phyloP scores from a whole-genome alignment of 495 filamentous ascomycete species.

The Pyrenula massariospora region DNA sequence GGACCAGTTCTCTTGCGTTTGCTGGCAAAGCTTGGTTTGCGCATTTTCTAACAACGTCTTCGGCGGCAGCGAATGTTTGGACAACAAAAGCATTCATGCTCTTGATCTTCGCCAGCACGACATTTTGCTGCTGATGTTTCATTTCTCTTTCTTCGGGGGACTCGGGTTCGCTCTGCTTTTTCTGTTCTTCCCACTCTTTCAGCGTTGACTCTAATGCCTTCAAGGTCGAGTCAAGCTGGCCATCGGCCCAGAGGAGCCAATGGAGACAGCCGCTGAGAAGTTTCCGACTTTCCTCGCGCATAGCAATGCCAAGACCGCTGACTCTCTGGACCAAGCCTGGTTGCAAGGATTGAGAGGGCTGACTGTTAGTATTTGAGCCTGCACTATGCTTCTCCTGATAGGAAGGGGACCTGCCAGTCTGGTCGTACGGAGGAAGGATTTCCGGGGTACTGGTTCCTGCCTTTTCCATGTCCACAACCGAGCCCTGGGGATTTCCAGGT shows the following conservation, averaged over 20 bases:
- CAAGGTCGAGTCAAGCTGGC: constrained; percentile 58
- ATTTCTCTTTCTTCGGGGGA: constrained; percentile 10
- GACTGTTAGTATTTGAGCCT: constrained; percentile 8
- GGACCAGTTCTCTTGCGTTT: constrained; percentile 67
- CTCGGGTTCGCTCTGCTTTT: constrained; percentile 10
- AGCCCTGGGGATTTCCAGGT: constrained; percentile 18
- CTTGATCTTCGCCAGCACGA: constrained; percentile 49
- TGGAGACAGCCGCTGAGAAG: constrained; percentile 67
- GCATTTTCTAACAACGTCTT: constrained; percentile 70
- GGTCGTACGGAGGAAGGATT: constrained; percentile 66
- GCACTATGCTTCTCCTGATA: constrained; percentile 31
- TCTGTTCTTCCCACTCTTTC: constrained; percentile 56
- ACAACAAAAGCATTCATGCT: constrained; percentile 62
- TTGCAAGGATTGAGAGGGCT: constrained; percentile 50
- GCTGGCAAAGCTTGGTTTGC: constrained; percentile 76
- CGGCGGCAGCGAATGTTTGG: constrained; percentile 61
- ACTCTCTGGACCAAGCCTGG: constrained; percentile 72
- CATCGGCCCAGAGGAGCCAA: constrained; percentile 67
- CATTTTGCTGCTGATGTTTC: constrained; percentile 26
- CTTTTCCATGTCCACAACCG: constrained; percentile 23
- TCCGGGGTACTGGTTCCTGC: constrained; percentile 46
- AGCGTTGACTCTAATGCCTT: constrained; percentile 56
- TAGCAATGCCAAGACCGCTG: constrained; percentile 71
- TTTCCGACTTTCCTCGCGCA: constrained; percentile 71
- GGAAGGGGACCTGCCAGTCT: constrained; percentile 52